Evolutionary conservation across 306 rosid genomes (phyloP), one percentile per base, ranked within the genome.

Genomic region (Inga leiocalycina): DNA sequence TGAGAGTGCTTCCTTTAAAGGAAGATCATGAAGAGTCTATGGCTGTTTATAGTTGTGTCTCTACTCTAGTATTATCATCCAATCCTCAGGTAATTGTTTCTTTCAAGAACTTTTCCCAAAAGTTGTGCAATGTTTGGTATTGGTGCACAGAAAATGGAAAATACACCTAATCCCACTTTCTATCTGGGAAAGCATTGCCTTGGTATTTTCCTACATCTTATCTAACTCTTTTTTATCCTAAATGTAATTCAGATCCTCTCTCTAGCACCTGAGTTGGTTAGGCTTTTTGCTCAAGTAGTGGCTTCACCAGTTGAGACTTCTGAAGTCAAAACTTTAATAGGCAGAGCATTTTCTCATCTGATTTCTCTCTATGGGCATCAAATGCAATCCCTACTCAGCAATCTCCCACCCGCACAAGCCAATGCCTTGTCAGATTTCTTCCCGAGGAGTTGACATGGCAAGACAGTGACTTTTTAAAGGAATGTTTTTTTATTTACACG

Each of bases 11-110:
- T 82, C 99, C 99, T 44, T 85, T 97, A 46, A 97, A 94, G 90
- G 99, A 97, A 91, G 99, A 97, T 81, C 97, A 71, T 0, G 99
- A 97, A 75, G 99, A 97, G 84, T 97, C 99, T 72, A 86, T 97
- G 94, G 88, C 97, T 15, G 98, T 97, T 46, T 97, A 92, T 81
- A 90, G 91, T 80, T 97, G 99, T 5, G 79, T 97, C 52, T 90
- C 93, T 35, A 88, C 91, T 61, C 97, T 97, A 71, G 95, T 97
- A 79, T 74, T 97, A 56, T 90, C 97, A 75, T 94, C 99, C 72
- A 97, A 97, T 89, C 91, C 95, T 24, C 98, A 87, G 91, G 99
- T 97, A 84, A 75, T 78, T 78, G n/a, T 75, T 85, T 78, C 22
- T 73, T 78, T 75, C 37, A 13, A 22, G 48, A 79, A 34, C 59